A percentile compares a stretch with the other conserved stretches of the same genome.
These are phyloP conservation scores for Lactuca saligna DNA, from an alignment of 129 eudicot genomes.

Conservation along the genomic window DNA sequence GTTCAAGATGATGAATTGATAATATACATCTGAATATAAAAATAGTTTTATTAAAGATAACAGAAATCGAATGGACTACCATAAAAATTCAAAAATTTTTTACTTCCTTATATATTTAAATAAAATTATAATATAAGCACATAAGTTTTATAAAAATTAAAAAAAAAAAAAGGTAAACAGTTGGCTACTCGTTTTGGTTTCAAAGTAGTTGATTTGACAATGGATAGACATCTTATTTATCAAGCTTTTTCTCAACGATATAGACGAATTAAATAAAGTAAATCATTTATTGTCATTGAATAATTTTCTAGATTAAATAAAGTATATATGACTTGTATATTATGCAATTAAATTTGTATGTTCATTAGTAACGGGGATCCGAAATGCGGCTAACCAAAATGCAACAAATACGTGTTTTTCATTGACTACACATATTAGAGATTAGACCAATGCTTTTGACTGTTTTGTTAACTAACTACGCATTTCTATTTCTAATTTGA, in stretches of 20 bases:
- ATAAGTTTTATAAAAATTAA: not conserved
- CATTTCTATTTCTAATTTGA: not conserved
- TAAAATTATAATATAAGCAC: not conserved
- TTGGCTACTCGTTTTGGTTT: conserved; percentile 6
- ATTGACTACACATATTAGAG: not conserved
- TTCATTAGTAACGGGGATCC: conserved; percentile 11
- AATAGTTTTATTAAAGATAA: too few species aligned
- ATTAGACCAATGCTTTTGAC: conserved; percentile 11
- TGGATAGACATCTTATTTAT: conserved; percentile 6
- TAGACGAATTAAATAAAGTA: not conserved
- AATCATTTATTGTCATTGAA: not conserved
- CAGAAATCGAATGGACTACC: not conserved
- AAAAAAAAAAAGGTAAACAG: not conserved
- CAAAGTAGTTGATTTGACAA: not conserved
- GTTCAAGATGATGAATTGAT: not conserved
- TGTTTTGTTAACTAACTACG: not conserved
- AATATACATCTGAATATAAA: too few species aligned
- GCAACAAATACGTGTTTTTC: not conserved
- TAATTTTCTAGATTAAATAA: not conserved
- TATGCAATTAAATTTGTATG: not conserved
- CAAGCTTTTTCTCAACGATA: not conserved
- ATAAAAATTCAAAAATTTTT: too few species aligned
- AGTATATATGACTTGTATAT: conserved; percentile 1
- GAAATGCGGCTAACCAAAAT: conserved; percentile 20
- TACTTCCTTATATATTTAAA: not conserved